Conservation (phyloP, 139 green algal species). For the Micromonas commoda region DNA sequence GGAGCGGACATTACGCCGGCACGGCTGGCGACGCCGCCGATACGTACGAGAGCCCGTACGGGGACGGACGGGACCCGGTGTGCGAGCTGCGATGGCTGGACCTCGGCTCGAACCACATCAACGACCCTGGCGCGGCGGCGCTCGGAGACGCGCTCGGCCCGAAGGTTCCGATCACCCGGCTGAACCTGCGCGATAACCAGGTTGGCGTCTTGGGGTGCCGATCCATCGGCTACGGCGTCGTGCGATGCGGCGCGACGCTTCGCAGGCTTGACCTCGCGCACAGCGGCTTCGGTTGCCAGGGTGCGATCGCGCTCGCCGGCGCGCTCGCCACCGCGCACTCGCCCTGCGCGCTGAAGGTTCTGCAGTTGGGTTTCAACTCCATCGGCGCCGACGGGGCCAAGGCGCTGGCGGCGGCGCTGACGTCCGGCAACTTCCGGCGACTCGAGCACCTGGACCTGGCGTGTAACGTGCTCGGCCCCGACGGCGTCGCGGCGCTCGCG, state of each 20-base stretch:
- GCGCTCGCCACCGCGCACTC: neutral
- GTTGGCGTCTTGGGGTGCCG: neutral
- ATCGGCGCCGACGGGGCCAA: neutral
- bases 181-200: neutral
- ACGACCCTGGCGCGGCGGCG: neutral
- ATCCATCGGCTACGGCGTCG: neutral
- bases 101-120: conserved; percentile 20
- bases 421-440: neutral
- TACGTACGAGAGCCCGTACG: neutral
- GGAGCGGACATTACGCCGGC: neutral
- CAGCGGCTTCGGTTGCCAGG: neutral
- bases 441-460: conserved; percentile 6
- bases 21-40: too few relatives aligned
- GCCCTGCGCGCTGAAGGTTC: neutral
- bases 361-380: conserved; percentile 19
- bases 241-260: neutral
- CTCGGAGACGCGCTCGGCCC: neutral
- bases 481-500: neutral
- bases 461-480: neutral
- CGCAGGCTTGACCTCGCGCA: conserved; percentile 12
- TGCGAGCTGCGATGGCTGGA: conserved; percentile 19
- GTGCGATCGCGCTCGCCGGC: neutral
- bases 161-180: neutral
- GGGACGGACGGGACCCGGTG: neutral
- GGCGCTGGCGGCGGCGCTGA: neutral